These are phyloP conservation scores for Scolecobasidium constrictum DNA, from an alignment of 2,329 filamentous ascomycete species.

Conservation along the genomic window DNA sequence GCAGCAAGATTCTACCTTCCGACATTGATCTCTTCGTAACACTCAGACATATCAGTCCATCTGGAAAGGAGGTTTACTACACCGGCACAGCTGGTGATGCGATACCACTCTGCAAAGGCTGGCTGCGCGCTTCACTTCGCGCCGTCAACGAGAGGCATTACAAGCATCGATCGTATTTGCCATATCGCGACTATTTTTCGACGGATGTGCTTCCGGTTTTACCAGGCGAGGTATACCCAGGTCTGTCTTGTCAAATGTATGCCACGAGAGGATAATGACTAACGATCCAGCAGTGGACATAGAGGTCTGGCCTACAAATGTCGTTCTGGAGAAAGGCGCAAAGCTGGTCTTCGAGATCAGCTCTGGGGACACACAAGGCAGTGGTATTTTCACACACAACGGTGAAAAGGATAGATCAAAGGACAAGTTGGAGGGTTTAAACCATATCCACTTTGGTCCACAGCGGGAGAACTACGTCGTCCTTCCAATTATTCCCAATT, in stretches of 20 bases:
- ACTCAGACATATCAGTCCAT: slow-evolving; percentile 44
- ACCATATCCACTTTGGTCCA: slow-evolving; percentile 43
- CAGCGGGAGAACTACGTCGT: slow-evolving; percentile 40
- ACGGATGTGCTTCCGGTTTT: slow-evolving; percentile 46
- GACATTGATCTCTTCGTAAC: slow-evolving; percentile 56
- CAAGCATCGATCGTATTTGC: slow-evolving; percentile 43
- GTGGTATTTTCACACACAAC: slow-evolving; percentile 45
- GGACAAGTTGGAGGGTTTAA: slow-evolving; percentile 35
- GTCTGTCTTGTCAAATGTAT: no score
- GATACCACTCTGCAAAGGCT: slow-evolving; percentile 52
- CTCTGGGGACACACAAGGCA: slow-evolving; percentile 48
- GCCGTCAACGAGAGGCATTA: slow-evolving; percentile 41
- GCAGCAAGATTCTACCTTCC: slow-evolving; percentile 26
- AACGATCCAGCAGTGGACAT: no score
- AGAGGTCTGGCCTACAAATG: slow-evolving; percentile 11
- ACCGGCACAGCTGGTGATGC: slow-evolving; percentile 56
- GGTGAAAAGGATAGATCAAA: slow-evolving; percentile 36
- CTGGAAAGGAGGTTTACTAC: slow-evolving; percentile 49
- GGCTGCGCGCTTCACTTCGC: slow-evolving; percentile 48
- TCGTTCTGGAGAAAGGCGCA: slow-evolving; percentile 9
- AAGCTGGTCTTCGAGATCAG: slow-evolving; percentile 8
- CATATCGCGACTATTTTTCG: slow-evolving; percentile 47
- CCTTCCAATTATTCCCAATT: slow-evolving; percentile 39
- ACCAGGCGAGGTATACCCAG: slow-evolving; percentile 42
- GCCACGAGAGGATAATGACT: no score